Base-by-base conservation (phyloP, 2,329 filamentous ascomycete species). In the Ilyonectria sp. region DNA sequence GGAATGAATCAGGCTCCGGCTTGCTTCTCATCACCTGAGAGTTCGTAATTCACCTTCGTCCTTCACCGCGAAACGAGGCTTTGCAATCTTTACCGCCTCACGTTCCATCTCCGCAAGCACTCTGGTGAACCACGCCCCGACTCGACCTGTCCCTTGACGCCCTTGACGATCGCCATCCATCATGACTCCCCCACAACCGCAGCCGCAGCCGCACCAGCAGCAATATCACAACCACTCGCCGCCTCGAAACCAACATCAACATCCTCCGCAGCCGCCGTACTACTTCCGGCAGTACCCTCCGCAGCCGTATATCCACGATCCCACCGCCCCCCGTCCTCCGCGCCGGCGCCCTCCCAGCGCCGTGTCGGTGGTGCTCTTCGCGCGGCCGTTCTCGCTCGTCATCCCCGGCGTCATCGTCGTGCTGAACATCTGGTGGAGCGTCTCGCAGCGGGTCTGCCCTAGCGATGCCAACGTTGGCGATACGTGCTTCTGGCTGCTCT, bases 391-490 rank as follows among this genome's bases (percentile, higher is more conserved):
- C 43, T 60, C 69, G 11, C 63, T 77, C 60, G 60, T 77, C 17
- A 66, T 75, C 13, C 63, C 78, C 2, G 81, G 80, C 7, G 63
- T 81, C 13, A 81, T 82, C 31, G 79, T 86, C 54, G 62, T 80
- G 31, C 71, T 86, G 17, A 75, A 86, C 11, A 69, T 90, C 10
- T 86, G 75, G 75, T 77, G 75, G 75, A 75, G 73, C 54, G 50
- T 73, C 11, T 58, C 67, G 11, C 64, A 69, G 3, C 64, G 68
- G n/a, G 57, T 69, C 11, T 77, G 75, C 54, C 71, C 74, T 0
- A 54, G 29, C 13, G 55, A 67, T 59, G 71, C 63, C 3, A 40
- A 35, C 6, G 60, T 68, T 6, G 65, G 60, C 8, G 60, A 70
- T n/a, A 26, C 55, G 3, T 77, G 75, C 56, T 75, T 70, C 2